These are phyloP conservation scores for Prunus davidiana DNA, from an alignment of 306 rosid species.

Conservation along the genomic window DNA sequence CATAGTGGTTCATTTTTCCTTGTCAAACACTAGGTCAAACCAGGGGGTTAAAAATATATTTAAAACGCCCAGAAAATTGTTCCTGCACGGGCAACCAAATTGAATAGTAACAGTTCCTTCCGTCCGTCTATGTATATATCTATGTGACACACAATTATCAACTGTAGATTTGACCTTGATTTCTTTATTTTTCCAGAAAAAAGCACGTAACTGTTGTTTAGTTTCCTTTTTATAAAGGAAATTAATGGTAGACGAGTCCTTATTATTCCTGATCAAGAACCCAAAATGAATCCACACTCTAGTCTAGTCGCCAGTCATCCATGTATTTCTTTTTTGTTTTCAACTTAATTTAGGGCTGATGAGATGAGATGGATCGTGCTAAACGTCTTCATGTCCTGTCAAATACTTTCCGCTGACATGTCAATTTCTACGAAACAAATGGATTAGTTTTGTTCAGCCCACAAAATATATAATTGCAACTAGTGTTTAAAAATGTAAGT, in stretches of 20 bases:
- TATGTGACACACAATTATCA: not conserved
- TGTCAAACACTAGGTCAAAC: not conserved
- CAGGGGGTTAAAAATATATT: not conserved
- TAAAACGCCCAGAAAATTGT: not conserved
- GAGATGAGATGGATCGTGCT: not conserved
- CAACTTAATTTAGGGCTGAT: not conserved
- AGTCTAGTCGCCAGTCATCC: not conserved
- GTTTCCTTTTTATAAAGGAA: too few species aligned
- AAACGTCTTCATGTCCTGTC: too few species aligned
- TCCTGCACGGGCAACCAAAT: not conserved
- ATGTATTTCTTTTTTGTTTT: too few species aligned
- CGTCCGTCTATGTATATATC: not conserved
- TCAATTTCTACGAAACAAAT: too few species aligned
- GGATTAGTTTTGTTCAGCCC: not conserved
- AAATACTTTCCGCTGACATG: too few species aligned
- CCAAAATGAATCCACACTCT: not conserved
- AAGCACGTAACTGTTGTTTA: too few species aligned
- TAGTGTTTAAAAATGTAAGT: not conserved
- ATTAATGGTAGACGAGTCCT: not conserved
- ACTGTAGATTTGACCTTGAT: not conserved
- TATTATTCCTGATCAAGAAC: not conserved
- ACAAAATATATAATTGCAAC: not conserved
- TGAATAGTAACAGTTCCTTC: not conserved
- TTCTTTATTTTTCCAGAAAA: not conserved
- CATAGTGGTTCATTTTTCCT: not conserved